phyloP scores from a whole-genome alignment of 139 green algal species.

The Chlamydomonas sphaeroides region DNA sequence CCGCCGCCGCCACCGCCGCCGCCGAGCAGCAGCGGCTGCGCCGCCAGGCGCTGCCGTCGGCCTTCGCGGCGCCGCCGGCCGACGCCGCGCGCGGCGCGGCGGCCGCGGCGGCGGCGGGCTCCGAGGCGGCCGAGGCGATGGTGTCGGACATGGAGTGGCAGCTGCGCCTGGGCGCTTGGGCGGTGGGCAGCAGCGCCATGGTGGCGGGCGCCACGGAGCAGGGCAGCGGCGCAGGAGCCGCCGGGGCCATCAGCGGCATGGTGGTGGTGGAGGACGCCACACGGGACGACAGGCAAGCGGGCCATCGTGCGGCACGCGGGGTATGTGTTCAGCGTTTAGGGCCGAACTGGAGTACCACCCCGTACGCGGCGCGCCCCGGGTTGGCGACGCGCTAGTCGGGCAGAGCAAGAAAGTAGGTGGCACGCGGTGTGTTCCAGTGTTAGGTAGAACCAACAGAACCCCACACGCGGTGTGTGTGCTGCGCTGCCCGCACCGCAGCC shows the following conservation, averaged over 20 bases:
- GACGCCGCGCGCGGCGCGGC: neutral
- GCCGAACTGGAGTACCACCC: too few species aligned
- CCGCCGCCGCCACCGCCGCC: neutral
- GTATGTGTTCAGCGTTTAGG: too few species aligned
- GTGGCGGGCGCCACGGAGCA: neutral
- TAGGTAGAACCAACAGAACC: too few species aligned
- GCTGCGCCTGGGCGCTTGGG: constrained; percentile 25
- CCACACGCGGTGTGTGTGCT: too few species aligned
- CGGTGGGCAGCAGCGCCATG: neutral
- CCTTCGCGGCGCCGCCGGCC: neutral
- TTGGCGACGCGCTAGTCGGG: too few species aligned
- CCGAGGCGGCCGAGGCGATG: neutral
- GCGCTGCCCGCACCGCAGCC: too few species aligned
- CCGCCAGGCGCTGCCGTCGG: neutral
- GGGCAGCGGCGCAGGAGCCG: neutral
- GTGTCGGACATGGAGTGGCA: constrained; percentile 22
- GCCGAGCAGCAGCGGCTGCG: too few species aligned
- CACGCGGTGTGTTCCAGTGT: too few species aligned
- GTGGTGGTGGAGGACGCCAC: constrained; percentile 35
- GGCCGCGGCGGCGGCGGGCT: neutral
- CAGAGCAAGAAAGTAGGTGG: too few species aligned
- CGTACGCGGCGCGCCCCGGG: too few species aligned
- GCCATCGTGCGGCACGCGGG: neutral
- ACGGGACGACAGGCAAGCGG: too few species aligned
- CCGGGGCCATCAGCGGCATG: neutral